A percentile compares a stretch with the other conserved stretches of the same genome.
Conservation (phyloP, 75 land plant genomes). For the Pseudotsuga menziesii region DNA sequence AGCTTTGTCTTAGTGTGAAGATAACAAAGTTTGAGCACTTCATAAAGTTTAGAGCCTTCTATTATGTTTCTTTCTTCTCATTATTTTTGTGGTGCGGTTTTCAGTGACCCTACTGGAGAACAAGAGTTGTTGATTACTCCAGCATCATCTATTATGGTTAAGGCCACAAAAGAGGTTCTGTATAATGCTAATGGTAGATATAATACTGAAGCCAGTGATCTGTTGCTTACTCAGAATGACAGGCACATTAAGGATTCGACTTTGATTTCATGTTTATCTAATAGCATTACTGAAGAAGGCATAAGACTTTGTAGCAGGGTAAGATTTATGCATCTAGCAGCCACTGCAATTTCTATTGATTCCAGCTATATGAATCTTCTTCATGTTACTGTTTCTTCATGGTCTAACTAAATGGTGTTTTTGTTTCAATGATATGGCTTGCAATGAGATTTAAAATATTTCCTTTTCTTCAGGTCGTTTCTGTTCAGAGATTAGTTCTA, state of each 20-base stretch:
- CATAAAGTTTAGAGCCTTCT: conserved; percentile 1
- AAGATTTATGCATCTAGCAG: background rate
- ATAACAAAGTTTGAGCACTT: background rate
- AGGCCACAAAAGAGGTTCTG: background rate
- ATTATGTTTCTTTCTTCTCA: background rate
- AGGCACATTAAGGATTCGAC: background rate
- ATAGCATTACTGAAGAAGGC: background rate
- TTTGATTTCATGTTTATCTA: conserved; percentile 6
- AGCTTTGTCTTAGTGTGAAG: background rate
- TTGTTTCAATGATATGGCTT: background rate
- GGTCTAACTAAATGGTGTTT: background rate
- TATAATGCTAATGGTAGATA: background rate
- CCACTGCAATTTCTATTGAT: background rate
- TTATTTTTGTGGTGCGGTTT: background rate
- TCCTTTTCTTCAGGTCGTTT: conserved; percentile 18
- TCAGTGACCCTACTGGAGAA: background rate
- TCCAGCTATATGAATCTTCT: background rate
- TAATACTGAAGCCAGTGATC: background rate
- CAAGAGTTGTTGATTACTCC: background rate
- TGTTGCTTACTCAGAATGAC: background rate
- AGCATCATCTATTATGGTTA: conserved; percentile 6
- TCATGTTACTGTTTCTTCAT: background rate
- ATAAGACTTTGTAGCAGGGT: conserved; percentile 10
- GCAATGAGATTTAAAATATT: background rate
- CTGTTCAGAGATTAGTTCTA: conserved; percentile 22